Evolutionary conservation across 768 basidiomycete genomes (phyloP), one percentile per base, ranked within the genome.

Genomic region (Obba rivulosa): DNA sequence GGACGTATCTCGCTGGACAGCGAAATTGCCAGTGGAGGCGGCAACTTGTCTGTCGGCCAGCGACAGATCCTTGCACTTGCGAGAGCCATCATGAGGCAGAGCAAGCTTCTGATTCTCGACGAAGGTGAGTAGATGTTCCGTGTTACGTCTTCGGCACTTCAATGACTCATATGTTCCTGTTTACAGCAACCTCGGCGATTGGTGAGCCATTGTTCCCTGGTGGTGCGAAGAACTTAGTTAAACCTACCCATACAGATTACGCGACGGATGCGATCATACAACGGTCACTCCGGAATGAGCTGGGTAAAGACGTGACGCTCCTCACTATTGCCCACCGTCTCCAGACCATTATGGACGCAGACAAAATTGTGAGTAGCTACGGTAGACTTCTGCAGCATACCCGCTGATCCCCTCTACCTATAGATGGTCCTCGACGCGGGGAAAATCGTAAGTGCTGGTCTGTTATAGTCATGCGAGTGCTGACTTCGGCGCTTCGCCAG

Each of bases 301-400:
- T 77, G 8, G 61, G 57, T 5, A 59, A 61, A 18, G 70, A 65
- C 41, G 69, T 69, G 0, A 81, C 80, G 0, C 63, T 82, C 18
- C 64, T 82, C 36, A 81, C 78, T n/a, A 71, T 83, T 36, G 81
- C 80, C 3, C 79, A 81, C 60, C 70, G 80, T 17, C 56, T 78
- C 10, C 67, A 70, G 46, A 81, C 76, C 3, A 76, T 82, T 49
- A 77, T 78, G 66, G 79, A 80, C 42, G 75, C 77, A 7, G 79
- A 82, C 58, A 75, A 76, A 55, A 75, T 81, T 41, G 68, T 80
- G 52, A 41, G 57, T 53, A 9, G 14, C 34, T 7, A 31, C n/a
- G n/a, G 28, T 7, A 16, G 18, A 4, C 24, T 11, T 13, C 36
- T 31, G 28, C 13, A 13, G 13, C 28, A 7, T 13, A 31, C 28